phyloP scores from a whole-genome alignment of 192 early-diverging fungal species.

The Phlyctochytrium arcticum region DNA sequence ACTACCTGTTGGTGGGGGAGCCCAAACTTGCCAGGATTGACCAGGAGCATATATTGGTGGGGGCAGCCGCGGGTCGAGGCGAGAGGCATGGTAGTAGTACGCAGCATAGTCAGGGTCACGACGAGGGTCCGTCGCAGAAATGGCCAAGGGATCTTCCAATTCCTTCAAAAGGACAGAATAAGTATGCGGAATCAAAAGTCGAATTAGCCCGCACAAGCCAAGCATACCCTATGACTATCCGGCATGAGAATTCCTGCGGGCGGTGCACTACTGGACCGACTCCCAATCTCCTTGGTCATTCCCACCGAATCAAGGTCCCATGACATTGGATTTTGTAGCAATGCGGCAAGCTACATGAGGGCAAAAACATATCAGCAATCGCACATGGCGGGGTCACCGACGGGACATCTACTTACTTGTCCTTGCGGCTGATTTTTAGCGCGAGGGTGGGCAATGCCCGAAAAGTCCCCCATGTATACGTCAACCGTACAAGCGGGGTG shows the following conservation, averaged over 20 bases:
- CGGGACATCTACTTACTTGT: conserved; percentile 38
- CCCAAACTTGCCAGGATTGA: conserved; percentile 64
- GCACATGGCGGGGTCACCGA: neutral
- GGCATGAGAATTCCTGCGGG: conserved; percentile 63
- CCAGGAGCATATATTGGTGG: conserved; percentile 61
- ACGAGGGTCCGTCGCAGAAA: conserved; percentile 40
- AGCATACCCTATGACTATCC: conserved; percentile 26
- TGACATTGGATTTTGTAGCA: conserved; percentile 32
- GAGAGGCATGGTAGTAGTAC: conserved; percentile 52
- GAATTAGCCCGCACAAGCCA: neutral
- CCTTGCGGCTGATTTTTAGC: conserved; percentile 68
- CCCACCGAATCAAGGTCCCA: conserved; percentile 25
- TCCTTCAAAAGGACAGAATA: conserved; percentile 1
- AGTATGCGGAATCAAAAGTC: conserved; percentile 12
- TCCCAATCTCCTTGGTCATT: conserved; percentile 42
- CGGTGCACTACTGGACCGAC: conserved; percentile 70
- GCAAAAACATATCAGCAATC: neutral
- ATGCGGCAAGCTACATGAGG: conserved; percentile 33
- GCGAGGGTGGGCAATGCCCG: conserved; percentile 17
- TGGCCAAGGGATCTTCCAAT: neutral
- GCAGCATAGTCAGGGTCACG: conserved; percentile 64
- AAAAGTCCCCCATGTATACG: conserved; percentile 6
- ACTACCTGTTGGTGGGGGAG: conserved; percentile 24
- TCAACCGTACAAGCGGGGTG: too few species aligned
- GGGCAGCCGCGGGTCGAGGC: conserved; percentile 57